Evolutionary conservation across 1,139 yeast species (phyloP), one percentile per base, ranked within the genome.

Genomic region (Candida frijolesensis): DNA sequence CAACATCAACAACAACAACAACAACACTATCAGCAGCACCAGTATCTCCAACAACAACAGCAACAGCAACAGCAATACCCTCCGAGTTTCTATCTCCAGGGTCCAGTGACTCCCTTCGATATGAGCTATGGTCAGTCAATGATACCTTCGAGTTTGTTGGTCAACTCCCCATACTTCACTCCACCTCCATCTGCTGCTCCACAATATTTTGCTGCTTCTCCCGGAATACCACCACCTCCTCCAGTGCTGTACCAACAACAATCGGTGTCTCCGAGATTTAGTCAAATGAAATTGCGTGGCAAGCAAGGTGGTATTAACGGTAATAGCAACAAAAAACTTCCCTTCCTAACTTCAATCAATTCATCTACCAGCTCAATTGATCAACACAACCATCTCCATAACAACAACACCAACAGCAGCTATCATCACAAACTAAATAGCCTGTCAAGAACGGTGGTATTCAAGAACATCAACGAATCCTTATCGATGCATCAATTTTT

Each of bases 121-220:
- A 62, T 78, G 51, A 65, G 75, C 5, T 82, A 80, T 59, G 81
- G 85, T 9, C 78, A 85, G n/a, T 81, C 87, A 15, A 75, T 87
- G 76, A 69, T 87, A 38, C 94, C 94, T 1, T 78, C 89, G 25
- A 89, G 85, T 60, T 68, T 87, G 49, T 69, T 87, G 47, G 70
- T 85, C 56, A 82, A 83, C 18, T 84, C 92, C 0, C 94, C 94
- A 0, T 86, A 81, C 60, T 76, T 81, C 45, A 81, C 79, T 41
- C 63, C 64, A 22, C 70, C 59, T 8, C 64, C 64, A 8, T 54
- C 54, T 29, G 55, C 59, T 12, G 25, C 33, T 7, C 42, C 42
- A 7, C 52, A 51, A 29, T 52, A 47, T 22, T 47, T 50, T 15
- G 37, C 47, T 25, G 22, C 38, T 33, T 49, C 38, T 10, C 22